Percentiles rank a stretch among this genome's conserved stretches.
Evolutionary conservation across 129 eudicot genomes (phyloP).

Genomic region (Rutidosis leptorrhynchoides): DNA sequence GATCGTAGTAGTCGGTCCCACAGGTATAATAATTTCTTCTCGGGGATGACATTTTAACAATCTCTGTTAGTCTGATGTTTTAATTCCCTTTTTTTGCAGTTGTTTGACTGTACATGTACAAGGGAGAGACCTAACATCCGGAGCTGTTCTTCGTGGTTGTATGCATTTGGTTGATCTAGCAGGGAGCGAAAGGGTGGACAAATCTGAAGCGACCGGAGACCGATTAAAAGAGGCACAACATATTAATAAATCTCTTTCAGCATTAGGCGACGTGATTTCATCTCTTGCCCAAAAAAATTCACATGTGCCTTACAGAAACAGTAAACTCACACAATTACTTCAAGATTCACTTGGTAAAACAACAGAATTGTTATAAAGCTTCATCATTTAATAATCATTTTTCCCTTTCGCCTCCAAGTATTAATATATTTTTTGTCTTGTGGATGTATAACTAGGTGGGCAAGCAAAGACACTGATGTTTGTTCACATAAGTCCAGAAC

Average conservation of each 20-base stretch:
- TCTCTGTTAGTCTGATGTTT: constrained; percentile 20
- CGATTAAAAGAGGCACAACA: constrained; percentile 98
- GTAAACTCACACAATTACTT: constrained; percentile 95
- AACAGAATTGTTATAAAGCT: constrained; percentile 12
- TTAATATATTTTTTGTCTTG: background rate
- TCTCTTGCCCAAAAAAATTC: constrained; percentile 92
- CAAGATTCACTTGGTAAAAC: constrained; percentile 96
- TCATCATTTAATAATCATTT: background rate
- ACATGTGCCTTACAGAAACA: constrained; percentile 93
- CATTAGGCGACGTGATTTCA: constrained; percentile 91
- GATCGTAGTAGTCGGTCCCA: constrained; percentile 99
- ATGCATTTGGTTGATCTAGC: constrained; percentile 99
- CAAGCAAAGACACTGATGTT: constrained; percentile 99
- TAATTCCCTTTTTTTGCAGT: constrained; percentile 38
- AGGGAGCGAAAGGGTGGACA: constrained; percentile 97
- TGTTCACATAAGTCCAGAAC: constrained; percentile 98
- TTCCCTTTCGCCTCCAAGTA: constrained; percentile 18
- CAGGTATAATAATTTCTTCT: constrained; percentile 45
- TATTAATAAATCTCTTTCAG: constrained; percentile 88
- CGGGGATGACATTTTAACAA: constrained; percentile 12
- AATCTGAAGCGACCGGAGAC: constrained; percentile 96
- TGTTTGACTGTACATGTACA: constrained; percentile 98
- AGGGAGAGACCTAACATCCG: constrained; percentile 91
- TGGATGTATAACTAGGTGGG: constrained; percentile 55
- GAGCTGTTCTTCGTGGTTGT: constrained; percentile 79